Base-by-base conservation (phyloP, 495 filamentous ascomycete genomes). In the Arthonia radiata region DNA sequence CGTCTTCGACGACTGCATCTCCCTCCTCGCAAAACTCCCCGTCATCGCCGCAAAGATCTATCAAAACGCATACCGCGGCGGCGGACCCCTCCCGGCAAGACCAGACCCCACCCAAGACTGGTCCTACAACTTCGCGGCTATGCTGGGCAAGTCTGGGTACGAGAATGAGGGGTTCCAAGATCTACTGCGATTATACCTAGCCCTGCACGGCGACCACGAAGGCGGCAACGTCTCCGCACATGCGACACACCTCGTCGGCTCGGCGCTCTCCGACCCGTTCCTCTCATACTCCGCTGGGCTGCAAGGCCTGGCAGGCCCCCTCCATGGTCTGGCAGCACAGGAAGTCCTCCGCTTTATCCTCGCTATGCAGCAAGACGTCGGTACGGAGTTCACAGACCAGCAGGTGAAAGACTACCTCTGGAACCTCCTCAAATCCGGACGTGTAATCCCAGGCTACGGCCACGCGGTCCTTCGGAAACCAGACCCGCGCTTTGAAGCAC, bases 181-280 rank as follows among this genome's bases (percentile, higher is more conserved):
- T 39, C 58, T 94, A 12, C 61, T 97, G 15, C 61, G 86, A 32
- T 50, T 97, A 12, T 97, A 97, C 53, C 67, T 97, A 12, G 83
- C 86, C 15, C 68, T 97, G 7, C 86, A 97, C 55, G 83, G 83
- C 24, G 86, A 97, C 52, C 86, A 97, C 56, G 86, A 97, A 48
- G 86, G 86, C 31, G 86, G 86, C 29, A 97, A 97, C 43, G 86
- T 94, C 30, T 92, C 81, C 1, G 86, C 86, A 3, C 86, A 97
- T 47, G 57, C 86, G n/a, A 97, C 86, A 13, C 86, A 97, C 50
- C 61, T 97, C 5, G 89, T 97, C 18, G 86, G 86, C n/a, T 81
- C 72, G 34, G 89, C 89, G 5, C 64, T 97, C 30, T 78, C 71
- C 48, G 89, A 94, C 43, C 80, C 86, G 18, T 94, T 81, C 63